Evolutionary conservation across 1,139 yeast species (phyloP), one percentile per base, ranked within the genome.

Genomic region (Protomyces macrosporus): DNA sequence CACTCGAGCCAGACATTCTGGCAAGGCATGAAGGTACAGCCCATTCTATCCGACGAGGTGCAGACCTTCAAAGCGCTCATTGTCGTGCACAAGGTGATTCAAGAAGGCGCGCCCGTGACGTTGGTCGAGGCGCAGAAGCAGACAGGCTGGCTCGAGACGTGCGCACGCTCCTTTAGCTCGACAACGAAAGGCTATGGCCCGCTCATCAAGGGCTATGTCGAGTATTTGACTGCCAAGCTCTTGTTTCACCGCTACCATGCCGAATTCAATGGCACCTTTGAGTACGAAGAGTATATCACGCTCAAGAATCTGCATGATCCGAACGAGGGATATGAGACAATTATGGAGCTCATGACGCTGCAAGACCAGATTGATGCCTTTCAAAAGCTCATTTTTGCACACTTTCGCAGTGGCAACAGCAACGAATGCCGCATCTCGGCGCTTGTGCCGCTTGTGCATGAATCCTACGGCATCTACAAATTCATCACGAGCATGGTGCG

Each of bases 201-300:
- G 68, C 79, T 93, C 67, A 90, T 91, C 70, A 81, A 80, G 65
- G 96, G 88, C 71, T 93, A 90, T 72, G 90, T 85, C 56, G 79
- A 80, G 53, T 88, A 84, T 68, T 76, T 93, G 66, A 76, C 88
- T 64, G 82, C 82, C 71, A 93, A 93, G 73, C 80, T 93, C 68
- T 84, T 83, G 65, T 93, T 93, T 74, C 98, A 93, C 73, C 83
- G 87, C 64, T 81, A 83, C 67, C 96, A 93, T 72, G 85, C 90
- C 12, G 96, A 91, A 1, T 93, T 91, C 76, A 91, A 88, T 72
- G 98, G 98, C 30, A 90, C 91, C 55, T 93, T 93, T 75, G 98
- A 93, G 73, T 93, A 93, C 72, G 96, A 90, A 74, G 98, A 93
- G 73, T 93, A 91, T 72, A 85, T 91, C 53, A 89, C 97, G 1